phyloP scores from a whole-genome alignment of 2,329 filamentous ascomycete genomes.

The Mycocentrospora acerina region DNA sequence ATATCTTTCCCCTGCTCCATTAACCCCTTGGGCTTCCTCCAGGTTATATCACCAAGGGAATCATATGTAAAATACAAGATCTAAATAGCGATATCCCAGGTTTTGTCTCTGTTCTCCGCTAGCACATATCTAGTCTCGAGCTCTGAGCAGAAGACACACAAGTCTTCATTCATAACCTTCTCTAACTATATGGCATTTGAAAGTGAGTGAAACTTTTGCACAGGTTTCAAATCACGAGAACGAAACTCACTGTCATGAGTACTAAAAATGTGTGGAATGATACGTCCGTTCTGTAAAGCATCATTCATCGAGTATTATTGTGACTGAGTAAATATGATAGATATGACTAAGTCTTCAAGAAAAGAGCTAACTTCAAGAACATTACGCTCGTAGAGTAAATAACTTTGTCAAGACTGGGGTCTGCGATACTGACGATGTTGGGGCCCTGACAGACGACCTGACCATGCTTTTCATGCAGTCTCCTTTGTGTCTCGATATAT shows the following conservation, averaged over 20 bases:
- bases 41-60: constrained; percentile 45
- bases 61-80: constrained; percentile 34
- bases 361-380: constrained; percentile 28
- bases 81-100: constrained; percentile 37
- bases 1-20: constrained; percentile 45
- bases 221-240: constrained; percentile 22
- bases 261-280: constrained; percentile 36
- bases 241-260: constrained; percentile 36
- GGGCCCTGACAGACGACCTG: constrained; percentile 32
- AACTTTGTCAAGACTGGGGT: constrained; percentile 32
- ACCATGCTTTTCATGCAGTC: constrained; percentile 33
- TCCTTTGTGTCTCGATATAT: constrained; percentile 33
- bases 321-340: constrained; percentile 17
- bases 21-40: constrained; percentile 47
- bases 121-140: constrained; percentile 30
- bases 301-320: constrained; percentile 37
- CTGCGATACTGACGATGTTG: constrained; percentile 32
- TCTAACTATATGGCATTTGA: constrained; percentile 29
- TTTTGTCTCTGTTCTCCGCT: constrained; percentile 24
- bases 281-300: constrained; percentile 31
- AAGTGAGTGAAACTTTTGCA: constrained; percentile 34
- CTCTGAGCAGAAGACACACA: constrained; percentile 20
- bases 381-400: constrained; percentile 37
- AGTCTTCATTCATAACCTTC: constrained; percentile 26
- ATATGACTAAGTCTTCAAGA: background rate